Conservation (phyloP, 2,329 filamentous ascomycete genomes). For the Epichloe coenophiala region DNA sequence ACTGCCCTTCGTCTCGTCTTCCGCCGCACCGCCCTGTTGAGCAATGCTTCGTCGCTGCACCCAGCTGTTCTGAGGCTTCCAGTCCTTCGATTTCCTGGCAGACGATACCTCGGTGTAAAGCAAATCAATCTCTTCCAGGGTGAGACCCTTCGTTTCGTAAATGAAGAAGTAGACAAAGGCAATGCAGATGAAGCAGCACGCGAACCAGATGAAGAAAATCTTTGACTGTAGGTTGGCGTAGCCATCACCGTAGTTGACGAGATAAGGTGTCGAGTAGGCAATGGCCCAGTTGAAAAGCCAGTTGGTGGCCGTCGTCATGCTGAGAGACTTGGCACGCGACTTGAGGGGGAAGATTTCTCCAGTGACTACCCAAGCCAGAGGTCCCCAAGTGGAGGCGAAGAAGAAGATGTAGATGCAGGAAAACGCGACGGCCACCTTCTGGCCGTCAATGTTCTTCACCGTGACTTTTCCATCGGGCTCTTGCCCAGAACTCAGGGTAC, state of each 20-base stretch:
- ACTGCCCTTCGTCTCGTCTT: not conserved
- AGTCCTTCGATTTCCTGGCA: constrained; percentile 42
- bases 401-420: constrained; percentile 64
- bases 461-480: constrained; percentile 31
- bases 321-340: constrained; percentile 50
- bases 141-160: constrained; percentile 78
- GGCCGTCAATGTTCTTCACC: constrained; percentile 36
- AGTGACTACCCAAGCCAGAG: constrained; percentile 26
- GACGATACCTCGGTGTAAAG: constrained; percentile 51
- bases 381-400: constrained; percentile 59
- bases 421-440: constrained; percentile 46
- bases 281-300: constrained; percentile 70
- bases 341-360: constrained; percentile 52
- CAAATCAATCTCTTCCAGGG: constrained; percentile 72
- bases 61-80: constrained; percentile 26
- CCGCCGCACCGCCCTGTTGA: not conserved
- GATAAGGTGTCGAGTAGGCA: constrained; percentile 66
- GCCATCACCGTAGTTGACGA: constrained; percentile 57
- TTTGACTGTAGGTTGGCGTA: constrained; percentile 62
- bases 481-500: constrained; percentile 42
- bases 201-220: constrained; percentile 72
- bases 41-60: constrained; percentile 14
- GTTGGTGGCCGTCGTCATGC: constrained; percentile 58
- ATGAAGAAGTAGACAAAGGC: constrained; percentile 66
- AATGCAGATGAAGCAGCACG: constrained; percentile 55